These are phyloP conservation scores for Gamarada debralockiae DNA, from an alignment of 495 filamentous ascomycete genomes.

Conservation along the genomic window DNA sequence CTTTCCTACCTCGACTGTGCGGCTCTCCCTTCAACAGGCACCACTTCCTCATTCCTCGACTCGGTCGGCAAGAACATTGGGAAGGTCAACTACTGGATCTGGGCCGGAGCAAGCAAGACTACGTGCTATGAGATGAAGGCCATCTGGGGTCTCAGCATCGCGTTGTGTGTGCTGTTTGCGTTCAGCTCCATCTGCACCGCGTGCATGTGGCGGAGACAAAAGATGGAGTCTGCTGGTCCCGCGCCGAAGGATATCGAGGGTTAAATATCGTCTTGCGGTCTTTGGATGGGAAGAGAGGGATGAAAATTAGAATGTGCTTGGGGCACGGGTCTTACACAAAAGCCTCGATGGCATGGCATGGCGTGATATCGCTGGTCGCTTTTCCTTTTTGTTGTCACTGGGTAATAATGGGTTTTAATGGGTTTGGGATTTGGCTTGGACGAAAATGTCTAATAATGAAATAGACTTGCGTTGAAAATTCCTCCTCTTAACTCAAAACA, in stretches of 20 bases:
- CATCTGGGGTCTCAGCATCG: constrained; percentile 85
- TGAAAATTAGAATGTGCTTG: neutral
- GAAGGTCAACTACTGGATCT: constrained; percentile 50
- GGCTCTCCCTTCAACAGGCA: constrained; percentile 25
- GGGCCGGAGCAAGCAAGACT: constrained; percentile 61
- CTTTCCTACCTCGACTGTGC: constrained; percentile 74
- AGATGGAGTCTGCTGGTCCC: neutral
- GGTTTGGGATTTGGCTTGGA: neutral
- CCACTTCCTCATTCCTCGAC: constrained; percentile 30
- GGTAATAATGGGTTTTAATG: neutral
- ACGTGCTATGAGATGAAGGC: constrained; percentile 86
- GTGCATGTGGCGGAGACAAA: constrained; percentile 22
- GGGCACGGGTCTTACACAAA: neutral
- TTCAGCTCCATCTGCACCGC: constrained; percentile 41
- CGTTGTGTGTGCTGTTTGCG: constrained; percentile 73
- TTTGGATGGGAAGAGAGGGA: neutral
- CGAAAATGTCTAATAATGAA: neutral
- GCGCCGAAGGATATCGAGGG: constrained; percentile 33
- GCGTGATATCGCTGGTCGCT: neutral
- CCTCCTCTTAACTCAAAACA: too few species aligned
- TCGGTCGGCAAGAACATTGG: constrained; percentile 36
- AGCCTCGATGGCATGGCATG: constrained; percentile 11
- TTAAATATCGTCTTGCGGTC: constrained; percentile 13
- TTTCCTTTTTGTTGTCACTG: constrained; percentile 2
- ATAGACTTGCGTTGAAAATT: neutral